Evolutionary conservation across 2,329 filamentous ascomycete species (phyloP), one percentile per base, ranked within the genome.

Genomic region (Periglandula ipomoeae): DNA sequence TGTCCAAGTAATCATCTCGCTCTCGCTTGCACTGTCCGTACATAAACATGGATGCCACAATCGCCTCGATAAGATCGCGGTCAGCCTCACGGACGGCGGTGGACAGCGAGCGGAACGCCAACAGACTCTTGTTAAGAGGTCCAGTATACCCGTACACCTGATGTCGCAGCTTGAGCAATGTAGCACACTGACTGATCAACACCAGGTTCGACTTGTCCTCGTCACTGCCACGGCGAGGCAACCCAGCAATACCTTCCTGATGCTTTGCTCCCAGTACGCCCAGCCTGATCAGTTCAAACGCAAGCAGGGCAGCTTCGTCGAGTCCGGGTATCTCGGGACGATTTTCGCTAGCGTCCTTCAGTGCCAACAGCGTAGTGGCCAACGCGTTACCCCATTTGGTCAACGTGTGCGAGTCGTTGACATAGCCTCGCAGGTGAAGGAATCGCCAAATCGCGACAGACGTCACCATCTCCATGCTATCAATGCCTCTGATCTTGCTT

Each of bases 111-210:
- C 89, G 86, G 71, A 90, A 98, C 23, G 82, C 84, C 38, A 98
- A 75, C 46, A 96, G 75, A 56, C 91, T 89, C 65, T 93, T 85
- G 72, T 89, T 95, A 1, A 98, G 76, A 1, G 93, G 91, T 1
- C 93, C 93, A 2, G 91, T 96, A 67, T 96, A 98, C 26, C 93
- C 93, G 57, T 91, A 90, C 3, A 79, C 76, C 57, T 87, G 79
- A 64, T 98, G 93, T 27, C 83, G 81, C 53, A 97, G 74, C 60
- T 86, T 88, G 46, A 89, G 79, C 50, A 97, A 73, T 47, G 87
- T 89, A 13, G 90, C 87, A 52, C 90, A 85, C 35, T 93, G 85
- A 56, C 89, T 93, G 58, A 97, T 82, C 40, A 98, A 76, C 48
- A 93, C 76, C 40, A 89, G 82, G 59, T 84, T 85, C 27, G 78